phyloP scores from a whole-genome alignment of 768 basidiomycete genomes.

The Solioccasus polychromus region DNA sequence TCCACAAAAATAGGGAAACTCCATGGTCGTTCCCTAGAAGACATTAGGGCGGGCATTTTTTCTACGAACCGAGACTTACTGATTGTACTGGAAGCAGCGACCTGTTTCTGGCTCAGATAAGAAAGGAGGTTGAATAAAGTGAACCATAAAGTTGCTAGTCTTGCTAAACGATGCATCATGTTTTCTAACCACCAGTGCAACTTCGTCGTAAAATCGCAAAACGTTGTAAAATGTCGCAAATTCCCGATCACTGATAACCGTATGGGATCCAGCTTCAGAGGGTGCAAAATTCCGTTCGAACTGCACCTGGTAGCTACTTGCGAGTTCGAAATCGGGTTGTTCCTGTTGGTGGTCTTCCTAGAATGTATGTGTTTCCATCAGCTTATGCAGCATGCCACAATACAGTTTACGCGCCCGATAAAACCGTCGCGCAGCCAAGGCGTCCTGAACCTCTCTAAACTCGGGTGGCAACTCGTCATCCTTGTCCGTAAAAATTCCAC shows the following conservation, averaged over 20 bases:
- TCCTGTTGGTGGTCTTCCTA: background rate
- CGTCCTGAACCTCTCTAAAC: too few species aligned
- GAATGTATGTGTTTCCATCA: background rate
- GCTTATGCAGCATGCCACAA: background rate
- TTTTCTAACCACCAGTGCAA: background rate
- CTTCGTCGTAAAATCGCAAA: conserved; percentile 1
- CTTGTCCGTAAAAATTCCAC: background rate
- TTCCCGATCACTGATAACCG: background rate
- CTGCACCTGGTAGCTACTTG: background rate
- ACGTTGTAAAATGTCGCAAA: conserved; percentile 7
- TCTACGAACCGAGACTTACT: background rate
- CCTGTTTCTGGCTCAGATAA: background rate
- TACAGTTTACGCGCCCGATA: too few species aligned
- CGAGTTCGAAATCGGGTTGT: background rate
- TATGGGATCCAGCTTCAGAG: background rate
- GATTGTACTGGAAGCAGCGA: background rate
- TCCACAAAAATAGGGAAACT: conserved; percentile 11
- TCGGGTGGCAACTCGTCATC: too few species aligned
- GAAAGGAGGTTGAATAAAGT: conserved; percentile 14
- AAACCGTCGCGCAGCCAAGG: too few species aligned
- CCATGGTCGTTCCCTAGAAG: conserved; percentile 9
- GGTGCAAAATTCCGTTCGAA: background rate
- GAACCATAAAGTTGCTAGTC: conserved; percentile 8
- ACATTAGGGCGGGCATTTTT: background rate
- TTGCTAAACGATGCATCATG: conserved; percentile 2